Base-by-base conservation (phyloP, 306 rosid species). In the Pyrus betulifolia region DNA sequence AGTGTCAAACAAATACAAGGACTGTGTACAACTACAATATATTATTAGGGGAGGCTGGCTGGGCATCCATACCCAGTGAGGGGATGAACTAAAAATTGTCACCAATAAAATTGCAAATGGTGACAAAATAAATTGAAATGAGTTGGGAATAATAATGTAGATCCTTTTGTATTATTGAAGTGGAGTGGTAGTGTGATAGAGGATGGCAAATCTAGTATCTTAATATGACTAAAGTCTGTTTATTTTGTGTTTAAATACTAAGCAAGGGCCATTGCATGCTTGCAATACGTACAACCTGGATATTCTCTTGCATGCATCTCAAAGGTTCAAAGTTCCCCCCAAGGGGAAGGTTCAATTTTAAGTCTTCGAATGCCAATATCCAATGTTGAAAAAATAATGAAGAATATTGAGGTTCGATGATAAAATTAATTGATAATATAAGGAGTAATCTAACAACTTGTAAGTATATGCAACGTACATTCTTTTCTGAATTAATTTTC, bases 121-220 rank as follows among this genome's bases (percentile, higher is more conserved):
- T 83, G 91, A 87, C 93, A 86, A 85, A 86, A 15, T 51, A 51
- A 77, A 85, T 71, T 76, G 79, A 74, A 78, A 87, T 85, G 87
- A 89, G 91, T 86, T 85, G 85, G 86, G 72, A 75, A 86, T 89
- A 75, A 86, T 63, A 63, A 30, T 84, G 79, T 73, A 88, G 79
- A 46, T 69, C 80, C 67, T 81, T 62, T 82, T 70, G 75, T 84
- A 49, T 84, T 88, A 69, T 85, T 64, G 69, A 75, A 79, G 68
- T 75, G 71, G 80, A 81, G 59, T 51, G 78, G 75, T 45, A 65
- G 40, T 75, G 63, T 81, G 77, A 61, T 51, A 80, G 40, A 78
- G 74, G 69, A 69, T 74, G 70, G 81, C 79, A 80, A 78, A 52
- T 77, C 51, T 21, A 78, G 82, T 85, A 80, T 86, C 42, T 79